phyloP scores from a whole-genome alignment of 805 yeast species.

The Kodamaea neixiangensis region DNA sequence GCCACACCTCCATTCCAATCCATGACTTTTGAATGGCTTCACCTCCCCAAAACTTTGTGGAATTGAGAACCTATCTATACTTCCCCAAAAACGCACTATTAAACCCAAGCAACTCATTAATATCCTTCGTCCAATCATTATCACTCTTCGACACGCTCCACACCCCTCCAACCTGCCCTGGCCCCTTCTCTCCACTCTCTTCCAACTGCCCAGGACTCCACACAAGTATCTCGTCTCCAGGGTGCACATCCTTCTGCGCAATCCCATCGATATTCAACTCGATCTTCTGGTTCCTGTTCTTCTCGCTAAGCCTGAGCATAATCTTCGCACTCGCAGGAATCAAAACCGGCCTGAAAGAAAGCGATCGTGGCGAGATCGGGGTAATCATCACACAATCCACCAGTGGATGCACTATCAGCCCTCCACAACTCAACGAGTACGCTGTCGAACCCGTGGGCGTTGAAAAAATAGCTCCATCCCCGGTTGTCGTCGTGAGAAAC shows the following conservation, averaged over 20 bases:
- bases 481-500: constrained; percentile 84
- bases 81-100: constrained; percentile 72
- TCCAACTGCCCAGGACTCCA: constrained; percentile 8
- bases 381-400: constrained; percentile 82
- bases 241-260: constrained; percentile 63
- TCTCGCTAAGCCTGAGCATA: constrained; percentile 57
- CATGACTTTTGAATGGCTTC: too few species aligned
- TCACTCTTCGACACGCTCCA: constrained; percentile 85
- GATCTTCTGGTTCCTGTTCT: constrained; percentile 39
- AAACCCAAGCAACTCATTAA: constrained; percentile 86
- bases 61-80: neutral
- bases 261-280: constrained; percentile 84
- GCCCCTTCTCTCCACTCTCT: constrained; percentile 12
- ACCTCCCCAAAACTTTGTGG: neutral
- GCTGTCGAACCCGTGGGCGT: constrained; percentile 98
- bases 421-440: constrained; percentile 86
- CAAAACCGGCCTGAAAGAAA: constrained; percentile 86
- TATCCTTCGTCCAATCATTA: constrained; percentile 90
- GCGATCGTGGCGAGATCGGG: constrained; percentile 89
- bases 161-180: constrained; percentile 51
- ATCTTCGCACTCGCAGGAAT: constrained; percentile 80
- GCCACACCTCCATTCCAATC: too few species aligned
- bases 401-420: constrained; percentile 87
- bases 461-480: constrained; percentile 83
- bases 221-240: constrained; percentile 81